Evolutionary conservation across 768 basidiomycete genomes (phyloP), one percentile per base, ranked within the genome.

Genomic region (Lanmaoa pseudosensibilis): DNA sequence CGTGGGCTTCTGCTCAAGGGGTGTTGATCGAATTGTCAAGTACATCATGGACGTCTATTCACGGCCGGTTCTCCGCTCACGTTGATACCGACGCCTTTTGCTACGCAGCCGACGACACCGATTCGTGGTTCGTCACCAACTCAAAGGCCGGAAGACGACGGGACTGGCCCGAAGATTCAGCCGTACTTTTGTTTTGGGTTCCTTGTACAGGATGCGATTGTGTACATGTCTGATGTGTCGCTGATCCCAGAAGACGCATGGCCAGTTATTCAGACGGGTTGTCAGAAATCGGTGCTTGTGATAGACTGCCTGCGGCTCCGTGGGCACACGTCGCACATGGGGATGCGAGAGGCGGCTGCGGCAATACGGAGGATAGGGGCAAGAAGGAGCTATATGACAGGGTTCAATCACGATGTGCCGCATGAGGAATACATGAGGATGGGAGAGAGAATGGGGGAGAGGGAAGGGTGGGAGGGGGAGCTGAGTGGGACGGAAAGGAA

Each of bases 141-240:
- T 34, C 61, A 60, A 25, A 54, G 52, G 30, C 25, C 56, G 23
- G 51, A 32, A 23, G 55, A 57, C 23, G 44, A 39, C 32, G 52
- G 36, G 48, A 46, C 2, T 16, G 21, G 44, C 32, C 50, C 57
- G 21, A 58, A 54, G 46, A 76, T 84, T 18, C 72, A 74, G n/a
- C 87, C 87, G 2, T 88, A 85, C 66, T 65, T 83, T 48, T 86
- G 82, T 65, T 80, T 86, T 63, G 89, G 86, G 30, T 91, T 91
- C 75, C 78, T 82, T 65, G 76, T 90, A 45, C 81, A 86, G 63
- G 75, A 86, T 36, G 73, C 80, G 32, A 72, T 95, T 45, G 76
- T 84, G 15, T 95, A 95, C 74, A 78, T 96, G 56, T 87, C 88
- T 27, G 94, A 97, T 69, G 89, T 87, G 40, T 91, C 88, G 10